These are phyloP conservation scores for Epicoccum sorghinum DNA, from an alignment of 2,329 filamentous ascomycete species.

Conservation along the genomic window DNA sequence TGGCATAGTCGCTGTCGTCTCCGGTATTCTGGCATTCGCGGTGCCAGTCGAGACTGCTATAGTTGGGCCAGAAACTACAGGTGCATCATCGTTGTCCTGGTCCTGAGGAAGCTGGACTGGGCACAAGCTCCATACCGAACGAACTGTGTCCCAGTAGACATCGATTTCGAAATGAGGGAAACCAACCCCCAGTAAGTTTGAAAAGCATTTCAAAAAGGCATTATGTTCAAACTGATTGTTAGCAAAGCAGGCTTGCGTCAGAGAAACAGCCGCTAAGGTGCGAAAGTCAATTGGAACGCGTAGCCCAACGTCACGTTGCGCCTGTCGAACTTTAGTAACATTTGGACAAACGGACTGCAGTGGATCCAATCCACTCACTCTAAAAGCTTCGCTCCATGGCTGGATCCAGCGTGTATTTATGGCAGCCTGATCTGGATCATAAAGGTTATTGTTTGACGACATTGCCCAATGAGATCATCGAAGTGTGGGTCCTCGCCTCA, in stretches of 20 bases:
- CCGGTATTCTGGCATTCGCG: slow-evolving; percentile 23
- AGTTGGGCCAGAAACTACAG: slow-evolving; percentile 20
- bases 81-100: slow-evolving; percentile 6
- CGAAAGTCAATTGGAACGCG: slow-evolving; percentile 68
- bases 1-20: slow-evolving; percentile 7
- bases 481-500: slow-evolving; percentile 10
- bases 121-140: slow-evolving; percentile 64
- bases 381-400: slow-evolving; percentile 41
- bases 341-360: neutral
- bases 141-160: slow-evolving; percentile 66
- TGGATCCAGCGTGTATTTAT: slow-evolving; percentile 33
- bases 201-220: slow-evolving; percentile 62
- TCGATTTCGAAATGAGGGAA: slow-evolving; percentile 65
- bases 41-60: slow-evolving; percentile 25
- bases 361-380: slow-evolving; percentile 26
- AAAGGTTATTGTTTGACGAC: slow-evolving; percentile 37
- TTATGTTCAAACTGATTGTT: slow-evolving; percentile 59
- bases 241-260: slow-evolving; percentile 65
- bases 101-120: slow-evolving; percentile 59
- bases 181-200: slow-evolving; percentile 66
- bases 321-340: slow-evolving; percentile 42
- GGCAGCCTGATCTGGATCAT: slow-evolving; percentile 39
- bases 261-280: slow-evolving; percentile 61
- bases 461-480: slow-evolving; percentile 25
- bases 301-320: slow-evolving; percentile 66